Conservation (phyloP, 1,284 basidiomycete genomes). For the Tilletiaria anomala region DNA sequence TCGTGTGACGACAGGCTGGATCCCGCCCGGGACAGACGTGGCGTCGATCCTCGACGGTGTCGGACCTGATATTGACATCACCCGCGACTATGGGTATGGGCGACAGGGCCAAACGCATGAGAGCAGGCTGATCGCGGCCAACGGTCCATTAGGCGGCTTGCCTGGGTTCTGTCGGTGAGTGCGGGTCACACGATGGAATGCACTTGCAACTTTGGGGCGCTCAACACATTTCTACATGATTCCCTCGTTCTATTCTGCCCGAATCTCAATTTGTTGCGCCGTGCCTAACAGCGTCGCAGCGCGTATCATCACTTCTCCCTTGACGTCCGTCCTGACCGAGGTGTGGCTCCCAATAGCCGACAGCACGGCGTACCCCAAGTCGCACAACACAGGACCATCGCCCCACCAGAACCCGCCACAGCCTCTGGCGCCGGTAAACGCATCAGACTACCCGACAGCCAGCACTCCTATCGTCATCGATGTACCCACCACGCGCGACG, state of each 20-base stretch:
- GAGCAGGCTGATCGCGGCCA: neutral
- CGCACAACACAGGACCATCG: too few species aligned
- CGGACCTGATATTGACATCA: constrained; percentile 10
- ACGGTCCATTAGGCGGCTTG: constrained; percentile 9
- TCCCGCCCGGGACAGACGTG: neutral
- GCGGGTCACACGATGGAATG: neutral
- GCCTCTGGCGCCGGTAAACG: constrained; percentile 5
- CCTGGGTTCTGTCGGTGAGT: constrained; percentile 12
- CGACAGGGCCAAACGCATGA: neutral
- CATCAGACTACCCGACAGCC: constrained; percentile 9
- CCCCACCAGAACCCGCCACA: too few species aligned
- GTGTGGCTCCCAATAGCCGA: constrained; percentile 10
- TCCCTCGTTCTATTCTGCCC: neutral
- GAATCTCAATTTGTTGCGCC: too few species aligned
- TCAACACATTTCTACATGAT: neutral
- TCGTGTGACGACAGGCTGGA: too few species aligned
- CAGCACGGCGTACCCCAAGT: neutral
- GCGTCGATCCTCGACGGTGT: constrained; percentile 5
- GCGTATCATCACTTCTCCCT: constrained; percentile 3
- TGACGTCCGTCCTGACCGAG: constrained; percentile 8
- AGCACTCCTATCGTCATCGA: constrained; percentile 6
- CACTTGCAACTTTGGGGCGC: neutral
- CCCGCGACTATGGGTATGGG: constrained; percentile 6
- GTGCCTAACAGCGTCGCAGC: constrained; percentile 5
- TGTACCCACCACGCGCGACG: neutral